Percentiles rank a stretch among this genome's conserved stretches.
Conservation (phyloP, 2,329 filamentous ascomycete genomes). For the Penicillium sp. region DNA sequence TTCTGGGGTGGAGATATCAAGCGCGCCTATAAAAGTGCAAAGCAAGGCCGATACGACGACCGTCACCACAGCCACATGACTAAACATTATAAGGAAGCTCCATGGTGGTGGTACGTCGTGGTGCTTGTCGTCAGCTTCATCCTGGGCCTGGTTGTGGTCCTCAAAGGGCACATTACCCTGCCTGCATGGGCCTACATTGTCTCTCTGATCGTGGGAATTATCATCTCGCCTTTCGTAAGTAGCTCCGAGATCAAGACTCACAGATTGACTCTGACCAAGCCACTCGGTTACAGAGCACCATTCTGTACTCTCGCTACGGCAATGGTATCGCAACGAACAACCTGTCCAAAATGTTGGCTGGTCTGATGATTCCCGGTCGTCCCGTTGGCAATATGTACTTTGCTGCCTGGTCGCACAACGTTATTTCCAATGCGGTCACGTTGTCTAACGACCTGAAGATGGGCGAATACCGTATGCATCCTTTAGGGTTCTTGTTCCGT, state of each 20-base stretch:
- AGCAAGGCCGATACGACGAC: slow-evolving; percentile 46
- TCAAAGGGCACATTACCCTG: slow-evolving; percentile 33
- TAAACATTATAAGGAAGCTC: slow-evolving; percentile 52
- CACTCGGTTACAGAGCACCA: slow-evolving; percentile 43
- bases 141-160: slow-evolving; percentile 27
- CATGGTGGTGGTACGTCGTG: slow-evolving; percentile 36
- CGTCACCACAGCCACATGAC: slow-evolving; percentile 54
- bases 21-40: slow-evolving; percentile 49
- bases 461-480: slow-evolving; percentile 54
- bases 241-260: too few species aligned
- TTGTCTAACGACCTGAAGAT: slow-evolving; percentile 57
- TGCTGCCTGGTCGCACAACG: slow-evolving; percentile 58
- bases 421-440: slow-evolving; percentile 52
- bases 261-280: not conserved
- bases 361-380: slow-evolving; percentile 50
- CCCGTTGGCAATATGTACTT: slow-evolving; percentile 60
- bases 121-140: slow-evolving; percentile 31
- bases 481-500: slow-evolving; percentile 13
- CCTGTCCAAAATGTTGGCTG: slow-evolving; percentile 57
- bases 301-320: slow-evolving; percentile 14
- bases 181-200: slow-evolving; percentile 36
- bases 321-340: slow-evolving; percentile 40
- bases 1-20: slow-evolving; percentile 58
- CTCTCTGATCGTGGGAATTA: slow-evolving; percentile 28
- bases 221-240: slow-evolving; percentile 26